Evolutionary conservation across 352 stramenopile genomes (phyloP).

Genomic region (Globisporangium cederbergense): DNA sequence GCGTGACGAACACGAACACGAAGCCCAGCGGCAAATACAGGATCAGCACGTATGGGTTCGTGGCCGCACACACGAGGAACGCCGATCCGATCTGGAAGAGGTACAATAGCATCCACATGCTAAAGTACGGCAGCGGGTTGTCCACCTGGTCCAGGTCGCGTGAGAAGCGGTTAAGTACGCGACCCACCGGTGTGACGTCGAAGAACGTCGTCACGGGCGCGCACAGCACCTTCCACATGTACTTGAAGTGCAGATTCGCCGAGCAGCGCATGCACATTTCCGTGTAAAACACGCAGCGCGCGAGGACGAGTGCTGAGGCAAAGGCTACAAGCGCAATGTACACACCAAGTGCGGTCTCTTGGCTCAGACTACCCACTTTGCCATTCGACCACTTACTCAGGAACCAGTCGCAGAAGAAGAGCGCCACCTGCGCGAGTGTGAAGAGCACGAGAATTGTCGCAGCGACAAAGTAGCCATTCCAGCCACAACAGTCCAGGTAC

Average conservation of each 20-base stretch:
- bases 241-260: slow-evolving; percentile 36
- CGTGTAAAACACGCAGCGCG: slow-evolving; percentile 44
- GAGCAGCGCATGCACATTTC: slow-evolving; percentile 48
- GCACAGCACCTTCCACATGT: slow-evolving; percentile 28
- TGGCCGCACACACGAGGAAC: slow-evolving; percentile 43
- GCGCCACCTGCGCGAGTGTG: slow-evolving; percentile 31
- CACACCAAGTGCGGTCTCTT: slow-evolving; percentile 30
- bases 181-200: slow-evolving; percentile 17
- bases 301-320: slow-evolving; percentile 29
- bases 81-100: slow-evolving; percentile 38
- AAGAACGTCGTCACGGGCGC: slow-evolving; percentile 19
- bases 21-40: slow-evolving; percentile 44
- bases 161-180: slow-evolving; percentile 30
- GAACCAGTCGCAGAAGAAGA: slow-evolving; percentile 57
- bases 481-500: slow-evolving; percentile 45
- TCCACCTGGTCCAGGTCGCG: slow-evolving; percentile 44
- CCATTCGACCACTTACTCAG: slow-evolving; percentile 45
- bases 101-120: slow-evolving; percentile 41
- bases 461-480: slow-evolving; percentile 34
- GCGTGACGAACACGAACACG: slow-evolving; percentile 38
- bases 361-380: slow-evolving; percentile 22
- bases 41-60: slow-evolving; percentile 47
- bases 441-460: slow-evolving; percentile 32
- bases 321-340: slow-evolving; percentile 38
- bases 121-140: slow-evolving; percentile 47